Evolutionary conservation across 805 yeast genomes (phyloP).

Genomic region (Ogataea ramenticola): DNA sequence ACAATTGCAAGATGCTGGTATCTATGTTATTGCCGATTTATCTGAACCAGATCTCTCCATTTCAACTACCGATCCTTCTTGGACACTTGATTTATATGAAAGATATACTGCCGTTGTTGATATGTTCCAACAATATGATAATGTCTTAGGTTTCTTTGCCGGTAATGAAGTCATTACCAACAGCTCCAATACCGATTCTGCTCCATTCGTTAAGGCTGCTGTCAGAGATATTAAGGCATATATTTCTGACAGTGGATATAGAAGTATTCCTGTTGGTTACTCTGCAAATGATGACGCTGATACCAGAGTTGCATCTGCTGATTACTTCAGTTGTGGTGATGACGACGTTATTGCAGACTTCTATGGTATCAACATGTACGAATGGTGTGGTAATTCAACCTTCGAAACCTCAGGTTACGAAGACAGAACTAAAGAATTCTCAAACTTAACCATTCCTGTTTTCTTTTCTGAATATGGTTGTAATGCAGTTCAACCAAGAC

Average conservation of each 20-base stretch:
- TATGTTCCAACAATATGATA: constrained; percentile 65
- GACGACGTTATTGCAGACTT: constrained; percentile 61
- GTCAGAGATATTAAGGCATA: constrained; percentile 81
- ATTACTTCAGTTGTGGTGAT: constrained; percentile 80
- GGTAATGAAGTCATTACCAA: constrained; percentile 96
- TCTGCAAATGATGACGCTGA: constrained; percentile 84
- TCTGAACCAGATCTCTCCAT: constrained; percentile 80
- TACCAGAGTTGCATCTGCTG: constrained; percentile 73
- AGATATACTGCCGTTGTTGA: constrained; percentile 84
- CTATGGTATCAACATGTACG: constrained; percentile 82
- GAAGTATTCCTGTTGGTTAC: constrained; percentile 88
- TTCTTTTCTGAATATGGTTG: constrained; percentile 91
- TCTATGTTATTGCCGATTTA: constrained; percentile 85
- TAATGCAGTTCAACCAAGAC: constrained; percentile 65
- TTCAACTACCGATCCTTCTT: constrained; percentile 66
- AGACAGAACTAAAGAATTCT: constrained; percentile 64
- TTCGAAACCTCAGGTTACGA: constrained; percentile 60
- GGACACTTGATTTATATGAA: constrained; percentile 65
- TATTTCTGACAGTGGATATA: constrained; percentile 56
- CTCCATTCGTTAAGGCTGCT: constrained; percentile 95
- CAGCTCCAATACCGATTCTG: constrained; percentile 73
- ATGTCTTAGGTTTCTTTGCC: constrained; percentile 90
- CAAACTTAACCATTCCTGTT: constrained; percentile 67
- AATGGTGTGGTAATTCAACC: constrained; percentile 72
- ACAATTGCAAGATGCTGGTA: constrained; percentile 73